Percentiles rank a stretch among this genome's conserved stretches.
Conservation (phyloP, 495 filamentous ascomycete species). For the Aspergillus sparsus region DNA sequence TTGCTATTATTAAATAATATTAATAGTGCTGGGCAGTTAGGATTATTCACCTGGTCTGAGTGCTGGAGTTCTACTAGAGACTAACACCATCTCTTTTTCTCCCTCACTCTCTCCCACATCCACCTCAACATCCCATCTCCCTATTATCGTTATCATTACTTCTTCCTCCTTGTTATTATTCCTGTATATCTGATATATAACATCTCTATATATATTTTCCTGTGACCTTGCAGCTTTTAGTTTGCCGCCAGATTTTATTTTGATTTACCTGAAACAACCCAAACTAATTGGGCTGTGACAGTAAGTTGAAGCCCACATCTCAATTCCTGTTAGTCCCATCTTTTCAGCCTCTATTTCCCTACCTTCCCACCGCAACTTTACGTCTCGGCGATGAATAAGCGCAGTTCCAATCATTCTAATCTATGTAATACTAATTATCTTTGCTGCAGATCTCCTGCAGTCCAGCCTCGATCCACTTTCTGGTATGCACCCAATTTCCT, state of each 20-base stretch:
- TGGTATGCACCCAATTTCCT: constrained; percentile 24
- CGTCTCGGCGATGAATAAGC: constrained; percentile 39
- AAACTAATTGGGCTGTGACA: not conserved
- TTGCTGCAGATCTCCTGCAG: constrained; percentile 34
- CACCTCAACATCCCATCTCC: constrained; percentile 1
- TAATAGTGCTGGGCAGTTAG: not conserved
- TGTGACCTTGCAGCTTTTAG: not conserved
- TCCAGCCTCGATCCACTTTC: constrained; percentile 28
- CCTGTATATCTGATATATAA: constrained; percentile 4
- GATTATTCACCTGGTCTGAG: not conserved
- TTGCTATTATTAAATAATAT: not conserved
- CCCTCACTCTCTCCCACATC: not conserved
- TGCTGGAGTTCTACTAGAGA: not conserved
- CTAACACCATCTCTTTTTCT: not conserved
- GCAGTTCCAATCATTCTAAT: constrained; percentile 20
- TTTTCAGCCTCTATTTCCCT: constrained; percentile 11
- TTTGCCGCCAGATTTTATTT: not conserved
- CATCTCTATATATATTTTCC: not conserved
- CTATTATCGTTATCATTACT: not conserved
- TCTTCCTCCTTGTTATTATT: constrained; percentile 5
- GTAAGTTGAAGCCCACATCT: constrained; percentile 13
- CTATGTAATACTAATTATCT: constrained; percentile 12
- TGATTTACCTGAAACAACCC: not conserved
- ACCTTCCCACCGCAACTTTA: constrained; percentile 14
- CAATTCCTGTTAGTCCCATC: constrained; percentile 13